A percentile compares a stretch with the other conserved stretches of the same genome.
These are phyloP conservation scores for Lactarius evosmus DNA, from an alignment of 768 basidiomycete species.

Conservation along the genomic window DNA sequence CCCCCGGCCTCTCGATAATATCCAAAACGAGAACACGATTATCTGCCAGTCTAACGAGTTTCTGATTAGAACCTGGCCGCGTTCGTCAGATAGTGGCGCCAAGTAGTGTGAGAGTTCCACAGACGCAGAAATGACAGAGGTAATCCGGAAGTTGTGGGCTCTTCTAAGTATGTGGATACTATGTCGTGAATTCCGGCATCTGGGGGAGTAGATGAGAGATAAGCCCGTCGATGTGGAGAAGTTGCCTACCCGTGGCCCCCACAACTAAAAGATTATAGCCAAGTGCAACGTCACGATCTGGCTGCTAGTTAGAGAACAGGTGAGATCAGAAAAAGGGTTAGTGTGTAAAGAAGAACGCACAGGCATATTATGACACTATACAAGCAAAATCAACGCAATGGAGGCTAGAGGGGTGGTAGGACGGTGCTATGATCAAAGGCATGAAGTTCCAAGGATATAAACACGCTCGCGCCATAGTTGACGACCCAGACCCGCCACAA, in stretches of 20 bases:
- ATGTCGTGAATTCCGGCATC: slow-evolving; percentile 12
- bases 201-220: background rate
- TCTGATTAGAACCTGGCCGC: slow-evolving; percentile 20
- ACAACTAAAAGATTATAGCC: slow-evolving; percentile 18
- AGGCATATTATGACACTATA: slow-evolving; percentile 5
- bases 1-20: slow-evolving; percentile 14
- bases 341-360: background rate
- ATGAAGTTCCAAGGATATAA: background rate
- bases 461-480: background rate
- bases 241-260: slow-evolving; percentile 4
- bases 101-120: background rate
- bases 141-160: background rate
- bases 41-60: slow-evolving; percentile 4
- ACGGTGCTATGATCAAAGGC: background rate
- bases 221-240: background rate
- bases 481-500: background rate
- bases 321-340: background rate
- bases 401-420: background rate
- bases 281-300: slow-evolving; percentile 2
- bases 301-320: background rate
- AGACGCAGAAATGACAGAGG: slow-evolving; percentile 11
- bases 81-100: background rate
- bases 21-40: slow-evolving; percentile 17
- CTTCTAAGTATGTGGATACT: slow-evolving; percentile 13
- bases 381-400: background rate